Percentiles rank a stretch among this genome's conserved stretches.
These are phyloP conservation scores for Monilinia vaccinii-corymbosi DNA, from an alignment of 2,329 filamentous ascomycete species.

Conservation along the genomic window DNA sequence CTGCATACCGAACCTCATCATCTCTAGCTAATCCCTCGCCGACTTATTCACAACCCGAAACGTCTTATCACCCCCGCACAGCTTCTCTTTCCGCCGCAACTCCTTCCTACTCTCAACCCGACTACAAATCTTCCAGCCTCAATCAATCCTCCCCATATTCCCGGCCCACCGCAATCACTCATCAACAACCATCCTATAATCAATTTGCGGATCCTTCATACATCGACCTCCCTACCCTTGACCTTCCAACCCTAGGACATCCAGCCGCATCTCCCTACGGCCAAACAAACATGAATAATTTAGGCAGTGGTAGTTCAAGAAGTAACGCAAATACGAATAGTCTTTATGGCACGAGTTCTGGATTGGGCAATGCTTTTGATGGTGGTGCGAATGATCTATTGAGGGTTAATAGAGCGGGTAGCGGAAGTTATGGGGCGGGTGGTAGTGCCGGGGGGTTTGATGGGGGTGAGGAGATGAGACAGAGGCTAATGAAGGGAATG, in stretches of 20 bases:
- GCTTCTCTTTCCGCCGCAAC: constrained; percentile 21
- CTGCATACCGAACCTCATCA: constrained; percentile 19
- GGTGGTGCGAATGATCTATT: constrained; percentile 14
- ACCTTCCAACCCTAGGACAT: constrained; percentile 22
- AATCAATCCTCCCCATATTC: constrained; percentile 20
- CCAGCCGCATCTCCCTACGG: constrained; percentile 11
- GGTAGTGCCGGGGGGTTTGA: not conserved
- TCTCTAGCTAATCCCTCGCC: constrained; percentile 24
- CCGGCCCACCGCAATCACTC: constrained; percentile 23
- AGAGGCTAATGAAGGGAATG: constrained; percentile 8
- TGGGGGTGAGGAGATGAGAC: not conserved
- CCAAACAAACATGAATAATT: constrained; percentile 7
- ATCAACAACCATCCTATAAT: constrained; percentile 23
- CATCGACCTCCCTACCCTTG: constrained; percentile 26
- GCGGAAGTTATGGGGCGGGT: constrained; percentile 13
- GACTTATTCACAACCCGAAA: constrained; percentile 23
- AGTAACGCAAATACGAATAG: constrained; percentile 7
- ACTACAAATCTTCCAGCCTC: constrained; percentile 14
- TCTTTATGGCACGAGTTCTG: constrained; percentile 16
- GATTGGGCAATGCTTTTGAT: constrained; percentile 14
- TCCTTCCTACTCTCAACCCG: constrained; percentile 22
- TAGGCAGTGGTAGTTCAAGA: constrained; percentile 10
- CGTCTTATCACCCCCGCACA: constrained; percentile 21
- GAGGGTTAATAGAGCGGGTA: constrained; percentile 18
- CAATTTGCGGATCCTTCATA: constrained; percentile 25